Base-by-base conservation (phyloP, 2,329 filamentous ascomycete species). In the Fusarium setosum region DNA sequence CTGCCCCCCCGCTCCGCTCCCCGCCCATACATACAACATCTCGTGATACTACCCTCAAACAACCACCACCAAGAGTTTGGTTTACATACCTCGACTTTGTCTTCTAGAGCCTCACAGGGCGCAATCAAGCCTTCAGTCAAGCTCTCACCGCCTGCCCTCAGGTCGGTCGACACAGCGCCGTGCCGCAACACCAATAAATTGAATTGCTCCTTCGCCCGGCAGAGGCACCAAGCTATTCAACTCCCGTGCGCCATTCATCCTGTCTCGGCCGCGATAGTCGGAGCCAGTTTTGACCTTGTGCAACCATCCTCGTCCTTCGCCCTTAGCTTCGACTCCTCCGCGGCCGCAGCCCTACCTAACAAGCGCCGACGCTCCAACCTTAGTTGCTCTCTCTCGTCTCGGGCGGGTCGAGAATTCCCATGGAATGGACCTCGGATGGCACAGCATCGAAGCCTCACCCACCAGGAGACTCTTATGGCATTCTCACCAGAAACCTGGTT, bases 151-250 rank as follows among this genome's bases (percentile, higher is more conserved):
- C 35, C 55, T 44, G 40, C 35, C 55, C 50, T 67, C 45, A 13
- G 47, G 49, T 40, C 45, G 52, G 63, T 42, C 63, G 48, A 34
- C 32, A 21, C 34, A n/a, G 42, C 51, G 29, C 59, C 54, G 24
- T 31, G 15, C 47, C 15, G 18, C 52, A 49, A 35, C 47, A 34
- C 21, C 57, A 54, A 24, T 26, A 44, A 48, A 61, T 54, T 53
- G 47, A 56, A 48, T 47, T 54, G 58, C 18, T 35, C 23, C 15
- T 53, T 20, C 31, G 21, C 23, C 35, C 55, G 47, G 59, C 60
- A 61, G 55, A 64, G 50, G 55, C 59, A 49, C 40, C 41, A 60
- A 44, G 35, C 37, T 52, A 11, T 44, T 17, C 45, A 66, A 67
- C 63, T 67, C 59, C 55, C 63, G 63, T 42, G 32, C 47, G 55